Base-by-base conservation (phyloP, 129 eudicot genomes). In the Ambrosia trifida region DNA sequence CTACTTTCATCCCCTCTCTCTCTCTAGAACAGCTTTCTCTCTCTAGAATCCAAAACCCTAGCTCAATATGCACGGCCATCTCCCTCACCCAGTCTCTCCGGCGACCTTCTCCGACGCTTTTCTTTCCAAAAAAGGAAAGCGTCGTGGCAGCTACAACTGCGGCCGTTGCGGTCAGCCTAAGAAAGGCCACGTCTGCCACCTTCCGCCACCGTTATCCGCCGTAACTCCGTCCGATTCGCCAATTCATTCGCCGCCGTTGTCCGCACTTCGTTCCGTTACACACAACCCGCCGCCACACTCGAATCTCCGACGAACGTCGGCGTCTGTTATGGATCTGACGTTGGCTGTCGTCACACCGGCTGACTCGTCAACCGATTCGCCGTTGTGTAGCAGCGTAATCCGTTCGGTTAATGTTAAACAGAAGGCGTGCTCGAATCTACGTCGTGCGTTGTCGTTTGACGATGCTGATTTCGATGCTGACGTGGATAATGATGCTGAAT, bases 121-220 rank as follows among this genome's bases (percentile, higher is more conserved):
- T 43, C 74, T 70, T 7, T 36, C 72, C 13, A 85, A 84, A 76
- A 77, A 73, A 62, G 95, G 95, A 58, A 90, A 94, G 74, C 80
- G 72, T 3, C 88, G 99, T 4, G 99, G 99, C 5, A 86, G 65
- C 78, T 94, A 94, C 86, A 94, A 81, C 85, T 89, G 99, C 16
- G 91, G 99, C 74, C 89, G 97, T 0, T 94, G 99, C 40, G 99
- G 99, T n/a, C 72, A 58, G 9, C 99, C 99, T 3, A 94, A 94
- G 43, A 85, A 83, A 45, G 97, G 99, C 53, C 99, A 94, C 31
- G 54, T 69, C 0, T 93, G 98, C 46, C 78, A 81, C 78, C 33
- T 80, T 7, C 77, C 85, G 32, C 62, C 72, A n/a, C 56, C 73
- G 5, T 58, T 68, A 8, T 41, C 45, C 0, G 78, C 72, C 13